Evolutionary conservation across 352 stramenopile genomes (phyloP), one percentile per base, ranked within the genome.

Genomic region (Phytophthora litchii): DNA sequence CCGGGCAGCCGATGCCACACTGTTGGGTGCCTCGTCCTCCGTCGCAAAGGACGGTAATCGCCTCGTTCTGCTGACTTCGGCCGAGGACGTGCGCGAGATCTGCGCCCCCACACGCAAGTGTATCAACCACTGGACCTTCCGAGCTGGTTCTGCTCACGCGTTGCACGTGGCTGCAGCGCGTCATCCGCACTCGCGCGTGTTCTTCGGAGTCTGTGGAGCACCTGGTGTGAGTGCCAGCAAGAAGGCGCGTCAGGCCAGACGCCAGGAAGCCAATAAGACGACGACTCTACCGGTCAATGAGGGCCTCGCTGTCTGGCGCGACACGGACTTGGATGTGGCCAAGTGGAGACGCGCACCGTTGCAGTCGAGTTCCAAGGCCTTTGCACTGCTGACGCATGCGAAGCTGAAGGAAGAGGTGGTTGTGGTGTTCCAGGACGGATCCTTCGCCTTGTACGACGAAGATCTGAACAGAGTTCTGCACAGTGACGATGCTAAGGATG

Each of bases 121-220:
- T 45, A 51, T 88, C 37, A 85, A 89, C 69, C 78, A 92, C 72
- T 92, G 83, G 83, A 83, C 76, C 20, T 89, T 92, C 63, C 76
- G 78, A 12, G 48, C 74, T 25, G 79, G 74, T 20, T 83, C 78
- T 46, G 58, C 54, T 17, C 47, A 79, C 25, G 78, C 78, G 36
- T 51, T 92, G 25, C 70, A 61, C 13, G 46, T 89, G n/a, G 55
- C 67, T 9, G 83, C 83, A 9, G 75, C 76, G 60, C 78, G 80
- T 40, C 77, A 89, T 48, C 78, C 83, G 37, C 48, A 63, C 5
- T 88, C 77, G 13, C 78, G 82, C 19, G 50, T 76, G 17, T 74
- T 87, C 34, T 92, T 85, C 25, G 78, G 80, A 12, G 60, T 91
- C 7, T 83, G 78, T 31, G 69, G 67, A 12, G 70, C 60, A 1